Conservation (phyloP, 495 filamentous ascomycete genomes). For the Aspergillus coremiiformis region DNA sequence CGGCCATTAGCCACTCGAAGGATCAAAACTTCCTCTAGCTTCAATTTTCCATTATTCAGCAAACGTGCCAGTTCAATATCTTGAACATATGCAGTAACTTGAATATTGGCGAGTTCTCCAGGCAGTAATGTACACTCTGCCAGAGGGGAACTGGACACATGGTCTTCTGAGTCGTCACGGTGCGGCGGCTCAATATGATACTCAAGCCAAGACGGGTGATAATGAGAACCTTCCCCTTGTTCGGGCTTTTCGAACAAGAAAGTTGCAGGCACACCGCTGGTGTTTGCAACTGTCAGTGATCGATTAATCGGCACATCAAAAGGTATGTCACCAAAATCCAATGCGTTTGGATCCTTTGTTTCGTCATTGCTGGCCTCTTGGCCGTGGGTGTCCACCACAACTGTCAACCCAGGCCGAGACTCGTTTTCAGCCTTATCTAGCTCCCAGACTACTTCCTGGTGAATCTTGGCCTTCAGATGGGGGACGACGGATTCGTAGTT, state of each 20-base stretch:
- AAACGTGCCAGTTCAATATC: constrained; percentile 53
- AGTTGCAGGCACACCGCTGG: constrained; percentile 66
- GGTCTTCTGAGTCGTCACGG: constrained; percentile 24
- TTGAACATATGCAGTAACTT: constrained; percentile 56
- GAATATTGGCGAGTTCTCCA: constrained; percentile 68
- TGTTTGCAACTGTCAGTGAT: constrained; percentile 81
- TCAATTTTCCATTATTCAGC: constrained; percentile 60
- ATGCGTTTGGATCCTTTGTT: constrained; percentile 43
- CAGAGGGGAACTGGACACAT: constrained; percentile 28
- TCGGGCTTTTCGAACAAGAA: constrained; percentile 66
- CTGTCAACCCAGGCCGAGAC: constrained; percentile 70
- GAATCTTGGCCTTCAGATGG: constrained; percentile 70
- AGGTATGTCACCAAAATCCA: constrained; percentile 69
- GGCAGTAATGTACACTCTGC: constrained; percentile 63
- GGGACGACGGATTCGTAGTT: constrained; percentile 79
- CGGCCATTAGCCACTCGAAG: constrained; percentile 78
- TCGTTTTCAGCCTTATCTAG: constrained; percentile 93
- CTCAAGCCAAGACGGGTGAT: constrained; percentile 54
- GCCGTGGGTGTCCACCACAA: constrained; percentile 63
- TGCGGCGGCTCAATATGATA: constrained; percentile 50
- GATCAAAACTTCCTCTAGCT: constrained; percentile 79
- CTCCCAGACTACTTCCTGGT: constrained; percentile 80
- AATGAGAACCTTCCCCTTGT: constrained; percentile 23
- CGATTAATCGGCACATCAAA: constrained; percentile 59
- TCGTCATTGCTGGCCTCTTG: constrained; percentile 18